Percentiles rank a stretch among this genome's conserved stretches.
Conservation (phyloP, 345 rosid genomes). For the Corchorus olitorius region DNA sequence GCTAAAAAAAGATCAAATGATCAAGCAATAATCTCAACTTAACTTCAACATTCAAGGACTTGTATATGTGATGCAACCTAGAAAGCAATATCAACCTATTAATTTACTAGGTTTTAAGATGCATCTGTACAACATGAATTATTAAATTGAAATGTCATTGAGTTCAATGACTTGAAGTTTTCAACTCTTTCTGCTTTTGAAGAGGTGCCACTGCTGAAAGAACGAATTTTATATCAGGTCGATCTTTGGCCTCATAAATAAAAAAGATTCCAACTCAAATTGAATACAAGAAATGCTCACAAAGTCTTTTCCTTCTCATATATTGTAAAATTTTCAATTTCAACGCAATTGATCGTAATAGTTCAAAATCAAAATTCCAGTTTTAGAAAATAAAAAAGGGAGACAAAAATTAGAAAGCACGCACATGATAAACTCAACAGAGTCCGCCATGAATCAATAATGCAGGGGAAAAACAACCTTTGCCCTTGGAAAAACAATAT, state of each 20-base stretch:
- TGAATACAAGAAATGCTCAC: no score
- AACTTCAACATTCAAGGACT: background rate
- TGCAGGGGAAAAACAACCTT: no score
- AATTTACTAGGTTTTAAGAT: constrained; percentile 11
- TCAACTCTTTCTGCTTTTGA: constrained; percentile 66
- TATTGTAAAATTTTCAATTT: no score
- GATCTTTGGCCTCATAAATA: constrained; percentile 72
- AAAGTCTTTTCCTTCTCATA: no score
- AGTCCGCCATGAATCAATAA: no score
- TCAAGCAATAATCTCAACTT: background rate
- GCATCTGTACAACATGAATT: background rate
- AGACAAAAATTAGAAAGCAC: no score
- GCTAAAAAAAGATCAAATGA: background rate
- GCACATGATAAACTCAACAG: no score
- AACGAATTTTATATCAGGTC: constrained; percentile 62
- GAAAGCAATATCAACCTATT: constrained; percentile 12
- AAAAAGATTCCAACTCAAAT: no score
- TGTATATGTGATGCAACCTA: constrained; percentile 60
- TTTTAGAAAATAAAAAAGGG: no score
- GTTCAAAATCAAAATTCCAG: no score
- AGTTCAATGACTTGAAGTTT: constrained; percentile 22
- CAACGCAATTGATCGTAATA: no score
- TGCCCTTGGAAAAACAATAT: no score
- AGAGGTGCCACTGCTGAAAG: constrained; percentile 60
- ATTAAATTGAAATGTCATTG: background rate